phyloP scores from a whole-genome alignment of 495 filamentous ascomycete genomes.

The Aspergillus indologenus region DNA sequence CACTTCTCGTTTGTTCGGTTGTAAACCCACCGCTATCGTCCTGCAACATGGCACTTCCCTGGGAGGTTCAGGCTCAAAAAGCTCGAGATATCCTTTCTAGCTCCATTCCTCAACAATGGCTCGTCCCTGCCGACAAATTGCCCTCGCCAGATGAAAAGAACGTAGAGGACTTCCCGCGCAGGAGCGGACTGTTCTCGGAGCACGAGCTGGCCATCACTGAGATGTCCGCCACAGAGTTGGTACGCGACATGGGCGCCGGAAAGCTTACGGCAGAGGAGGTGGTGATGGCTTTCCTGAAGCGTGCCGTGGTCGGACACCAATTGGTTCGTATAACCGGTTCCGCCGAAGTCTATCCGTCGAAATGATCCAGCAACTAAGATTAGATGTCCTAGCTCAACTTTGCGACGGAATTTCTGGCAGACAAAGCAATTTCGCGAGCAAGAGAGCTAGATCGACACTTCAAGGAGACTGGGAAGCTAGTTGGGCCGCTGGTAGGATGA shows the following conservation, averaged over 20 bases:
- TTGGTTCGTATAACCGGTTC: constrained; percentile 28
- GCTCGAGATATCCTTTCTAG: constrained; percentile 32
- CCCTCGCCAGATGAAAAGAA: constrained; percentile 32
- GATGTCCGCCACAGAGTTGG: constrained; percentile 50
- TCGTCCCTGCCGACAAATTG: constrained; percentile 27
- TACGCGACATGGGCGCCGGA: constrained; percentile 45
- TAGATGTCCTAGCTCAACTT: constrained; percentile 49
- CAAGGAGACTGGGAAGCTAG: constrained; percentile 32
- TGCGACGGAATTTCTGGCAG: constrained; percentile 65
- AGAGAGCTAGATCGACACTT: constrained; percentile 53
- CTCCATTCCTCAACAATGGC: constrained; percentile 43
- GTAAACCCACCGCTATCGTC: background rate
- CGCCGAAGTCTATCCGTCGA: background rate
- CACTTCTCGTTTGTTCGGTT: background rate
- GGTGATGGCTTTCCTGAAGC: constrained; percentile 58
- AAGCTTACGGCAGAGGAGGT: constrained; percentile 55
- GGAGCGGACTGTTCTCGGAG: constrained; percentile 47
- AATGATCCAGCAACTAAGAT: background rate
- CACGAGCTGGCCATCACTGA: constrained; percentile 60
- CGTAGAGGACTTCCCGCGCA: constrained; percentile 40
- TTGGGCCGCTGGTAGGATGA: constrained; percentile 36
- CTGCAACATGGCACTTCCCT: constrained; percentile 29
- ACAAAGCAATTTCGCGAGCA: constrained; percentile 58
- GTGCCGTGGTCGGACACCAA: constrained; percentile 59
- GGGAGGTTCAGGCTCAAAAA: constrained; percentile 34